Conservation (phyloP, 2,329 filamentous ascomycete genomes). For the Beauveria bassiana region DNA sequence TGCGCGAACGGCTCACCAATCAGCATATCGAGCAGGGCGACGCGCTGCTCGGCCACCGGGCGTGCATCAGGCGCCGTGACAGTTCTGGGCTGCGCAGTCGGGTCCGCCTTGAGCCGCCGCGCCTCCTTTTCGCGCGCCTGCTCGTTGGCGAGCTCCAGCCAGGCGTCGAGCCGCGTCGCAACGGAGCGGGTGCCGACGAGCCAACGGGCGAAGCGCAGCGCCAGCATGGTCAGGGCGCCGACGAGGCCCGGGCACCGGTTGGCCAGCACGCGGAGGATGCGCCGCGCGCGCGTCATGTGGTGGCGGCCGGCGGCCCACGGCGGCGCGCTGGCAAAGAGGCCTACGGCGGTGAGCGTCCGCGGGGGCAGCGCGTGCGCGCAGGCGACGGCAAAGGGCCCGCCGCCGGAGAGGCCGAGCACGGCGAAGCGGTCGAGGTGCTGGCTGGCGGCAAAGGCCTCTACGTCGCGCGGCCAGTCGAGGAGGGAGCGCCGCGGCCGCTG, state of each 20-base stretch:
- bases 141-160: constrained; percentile 15
- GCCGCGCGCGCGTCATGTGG: constrained; percentile 21
- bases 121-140: constrained; percentile 14
- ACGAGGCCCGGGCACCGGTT: constrained; percentile 19
- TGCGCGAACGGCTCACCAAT: constrained; percentile 23
- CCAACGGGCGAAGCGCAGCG: constrained; percentile 18
- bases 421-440: constrained; percentile 22
- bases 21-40: constrained; percentile 22
- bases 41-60: constrained; percentile 17
- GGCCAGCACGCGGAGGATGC: constrained; percentile 16
- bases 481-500: constrained; percentile 23
- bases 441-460: constrained; percentile 21
- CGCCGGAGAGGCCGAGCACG: constrained; percentile 28
- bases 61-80: neutral
- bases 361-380: constrained; percentile 24
- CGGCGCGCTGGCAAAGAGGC: constrained; percentile 27
- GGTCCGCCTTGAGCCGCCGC: constrained; percentile 1
- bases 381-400: constrained; percentile 29
- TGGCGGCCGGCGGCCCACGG: constrained; percentile 27
- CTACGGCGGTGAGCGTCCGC: constrained; percentile 25
- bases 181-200: constrained; percentile 15
- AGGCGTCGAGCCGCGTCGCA: constrained; percentile 17
- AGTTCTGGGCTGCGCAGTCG: constrained; percentile 2
- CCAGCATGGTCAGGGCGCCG: constrained; percentile 10
- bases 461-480: constrained; percentile 27